Evolutionary conservation across 1,284 basidiomycete species (phyloP).

Genomic region (Tylopilus sp.): DNA sequence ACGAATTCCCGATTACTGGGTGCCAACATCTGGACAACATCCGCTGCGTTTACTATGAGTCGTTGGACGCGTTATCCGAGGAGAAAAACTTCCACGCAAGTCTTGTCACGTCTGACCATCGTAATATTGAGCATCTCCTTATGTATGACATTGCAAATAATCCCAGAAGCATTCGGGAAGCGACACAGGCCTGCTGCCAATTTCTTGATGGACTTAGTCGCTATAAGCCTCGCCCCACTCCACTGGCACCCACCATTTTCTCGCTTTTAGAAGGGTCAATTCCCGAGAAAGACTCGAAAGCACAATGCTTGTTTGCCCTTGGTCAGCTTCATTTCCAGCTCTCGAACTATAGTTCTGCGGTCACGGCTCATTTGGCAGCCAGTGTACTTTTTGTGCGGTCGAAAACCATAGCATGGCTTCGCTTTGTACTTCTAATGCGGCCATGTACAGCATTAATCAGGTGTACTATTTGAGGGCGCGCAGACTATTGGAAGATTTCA

Average conservation of each 20-base stretch:
- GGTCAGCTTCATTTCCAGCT: not conserved
- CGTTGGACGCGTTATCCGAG: not conserved
- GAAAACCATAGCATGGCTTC: not conserved
- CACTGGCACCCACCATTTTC: not conserved
- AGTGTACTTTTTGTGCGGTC: not conserved
- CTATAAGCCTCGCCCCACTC: not conserved
- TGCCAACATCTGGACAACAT: not conserved
- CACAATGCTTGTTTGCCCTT: not conserved
- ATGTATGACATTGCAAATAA: no score
- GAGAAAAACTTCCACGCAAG: not conserved
- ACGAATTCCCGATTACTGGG: not conserved
- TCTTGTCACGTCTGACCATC: not conserved
- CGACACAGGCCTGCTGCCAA: not conserved
- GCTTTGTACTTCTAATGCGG: not conserved
- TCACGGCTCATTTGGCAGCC: not conserved
- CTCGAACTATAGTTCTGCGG: not conserved
- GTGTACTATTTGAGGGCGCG: no score
- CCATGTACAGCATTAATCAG: not conserved
- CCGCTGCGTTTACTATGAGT: not conserved
- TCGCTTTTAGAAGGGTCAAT: not conserved
- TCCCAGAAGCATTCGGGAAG: not conserved
- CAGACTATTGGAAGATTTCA: no score
- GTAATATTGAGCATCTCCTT: not conserved
- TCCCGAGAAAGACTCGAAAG: not conserved
- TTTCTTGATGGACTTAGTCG: not conserved